These are phyloP conservation scores for Mucor plumbeus DNA, from an alignment of 371 early-diverging fungal genomes.

Conservation along the genomic window DNA sequence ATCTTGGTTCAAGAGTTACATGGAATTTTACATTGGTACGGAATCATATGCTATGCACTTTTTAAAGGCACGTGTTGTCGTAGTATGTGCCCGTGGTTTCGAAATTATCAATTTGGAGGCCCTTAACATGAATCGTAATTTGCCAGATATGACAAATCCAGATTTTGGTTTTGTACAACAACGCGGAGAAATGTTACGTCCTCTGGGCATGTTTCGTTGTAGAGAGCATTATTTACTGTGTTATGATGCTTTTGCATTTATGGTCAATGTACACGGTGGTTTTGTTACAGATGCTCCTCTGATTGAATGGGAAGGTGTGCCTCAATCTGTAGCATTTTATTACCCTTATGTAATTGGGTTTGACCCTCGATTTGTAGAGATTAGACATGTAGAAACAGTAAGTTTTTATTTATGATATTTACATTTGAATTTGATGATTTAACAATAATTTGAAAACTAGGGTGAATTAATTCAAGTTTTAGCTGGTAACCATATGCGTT, in stretches of 20 bases:
- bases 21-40: slow-evolving; percentile 85
- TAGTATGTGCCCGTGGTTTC: slow-evolving; percentile 84
- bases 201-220: slow-evolving; percentile 85
- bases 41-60: slow-evolving; percentile 77
- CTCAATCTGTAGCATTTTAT: slow-evolving; percentile 68
- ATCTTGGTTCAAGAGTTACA: slow-evolving; percentile 45
- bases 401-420: slow-evolving; percentile 16
- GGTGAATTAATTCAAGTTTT: slow-evolving; percentile 52
- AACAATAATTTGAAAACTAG: slow-evolving; percentile 20
- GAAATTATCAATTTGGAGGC: slow-evolving; percentile 85
- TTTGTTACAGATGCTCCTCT: slow-evolving; percentile 22
- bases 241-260: slow-evolving; percentile 92
- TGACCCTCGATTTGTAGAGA: slow-evolving; percentile 87
- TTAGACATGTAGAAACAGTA: slow-evolving; percentile 85
- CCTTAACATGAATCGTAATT: slow-evolving; percentile 62
- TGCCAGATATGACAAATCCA: slow-evolving; percentile 44
- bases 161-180: slow-evolving; percentile 48
- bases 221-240: slow-evolving; percentile 85
- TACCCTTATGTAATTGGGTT: slow-evolving; percentile 91
- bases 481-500: slow-evolving; percentile 51
- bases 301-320: slow-evolving; percentile 62
- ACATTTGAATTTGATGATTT: not conserved
- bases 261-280: slow-evolving; percentile 73
- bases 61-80: slow-evolving; percentile 73
- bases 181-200: slow-evolving; percentile 50